Evolutionary conservation across 805 yeast genomes (phyloP).

Genomic region (Barnettozyma vustinii): DNA sequence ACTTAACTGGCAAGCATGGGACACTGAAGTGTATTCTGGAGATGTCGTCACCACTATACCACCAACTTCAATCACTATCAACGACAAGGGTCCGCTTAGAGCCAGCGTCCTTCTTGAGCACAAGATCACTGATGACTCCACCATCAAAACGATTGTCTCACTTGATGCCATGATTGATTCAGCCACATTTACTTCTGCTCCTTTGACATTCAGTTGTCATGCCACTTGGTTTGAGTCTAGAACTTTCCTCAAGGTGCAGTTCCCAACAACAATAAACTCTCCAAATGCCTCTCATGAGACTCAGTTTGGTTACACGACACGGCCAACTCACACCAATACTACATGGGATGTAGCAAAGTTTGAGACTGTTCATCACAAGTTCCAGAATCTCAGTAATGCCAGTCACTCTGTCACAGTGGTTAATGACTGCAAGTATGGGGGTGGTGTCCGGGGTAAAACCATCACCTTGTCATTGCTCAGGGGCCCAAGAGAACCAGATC

Average conservation of each 20-base stretch:
- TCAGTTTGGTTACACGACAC: conserved; percentile 83
- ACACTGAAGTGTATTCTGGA: conserved; percentile 84
- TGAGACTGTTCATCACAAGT: conserved; percentile 92
- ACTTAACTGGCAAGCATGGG: conserved; percentile 93
- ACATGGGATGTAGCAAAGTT: conserved; percentile 96
- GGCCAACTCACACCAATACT: conserved; percentile 94
- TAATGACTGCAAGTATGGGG: conserved; percentile 88
- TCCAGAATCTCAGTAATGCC: conserved; percentile 85
- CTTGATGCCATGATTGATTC: conserved; percentile 48
- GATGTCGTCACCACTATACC: conserved; percentile 46
- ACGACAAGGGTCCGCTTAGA: conserved; percentile 50
- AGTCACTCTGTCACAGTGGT: conserved; percentile 82
- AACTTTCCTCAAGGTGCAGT: conserved; percentile 89
- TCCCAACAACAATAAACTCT: conserved; percentile 77
- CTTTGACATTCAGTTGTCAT: conserved; percentile 45
- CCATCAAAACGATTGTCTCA: conserved; percentile 63
- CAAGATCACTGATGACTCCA: conserved; percentile 50
- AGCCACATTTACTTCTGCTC: conserved; percentile 29
- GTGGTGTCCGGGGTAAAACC: conserved; percentile 85
- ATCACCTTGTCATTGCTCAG: conserved; percentile 84
- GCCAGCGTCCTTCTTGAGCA: conserved; percentile 61
- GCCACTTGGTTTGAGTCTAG: conserved; percentile 88
- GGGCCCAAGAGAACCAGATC: conserved; percentile 93
- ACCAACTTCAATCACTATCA: conserved; percentile 18
- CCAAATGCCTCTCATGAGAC: conserved; percentile 88